Percentiles rank a stretch among this genome's conserved stretches.
Conservation (phyloP, 305 asterid species). For the Euphrasia arctica region DNA sequence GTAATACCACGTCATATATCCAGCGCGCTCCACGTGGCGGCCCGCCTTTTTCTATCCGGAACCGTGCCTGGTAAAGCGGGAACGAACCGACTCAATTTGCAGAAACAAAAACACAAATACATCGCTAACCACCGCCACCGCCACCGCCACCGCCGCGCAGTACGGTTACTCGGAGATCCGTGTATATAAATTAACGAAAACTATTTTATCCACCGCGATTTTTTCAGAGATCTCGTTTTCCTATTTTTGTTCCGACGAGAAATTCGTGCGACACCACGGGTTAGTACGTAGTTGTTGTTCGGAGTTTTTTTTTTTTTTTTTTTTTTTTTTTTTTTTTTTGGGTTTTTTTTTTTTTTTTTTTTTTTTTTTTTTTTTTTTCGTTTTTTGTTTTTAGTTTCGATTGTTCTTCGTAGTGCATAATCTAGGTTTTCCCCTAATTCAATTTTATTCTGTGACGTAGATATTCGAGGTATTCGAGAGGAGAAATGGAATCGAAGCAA, state of each 20-base stretch:
- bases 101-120: constrained; percentile 16
- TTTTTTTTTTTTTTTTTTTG: no score
- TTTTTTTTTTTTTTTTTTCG: no score
- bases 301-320: neutral
- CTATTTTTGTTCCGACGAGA: neutral
- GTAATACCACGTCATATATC: constrained; percentile 20
- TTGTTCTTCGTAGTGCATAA: neutral
- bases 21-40: constrained; percentile 26
- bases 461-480: neutral
- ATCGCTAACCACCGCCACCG: constrained; percentile 26
- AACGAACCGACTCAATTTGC: constrained; percentile 43
- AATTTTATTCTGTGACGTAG: constrained; percentile 1
- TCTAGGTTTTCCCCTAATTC: neutral
- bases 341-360: neutral
- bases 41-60: constrained; percentile 27
- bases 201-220: neutral
- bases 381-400: constrained; percentile 8
- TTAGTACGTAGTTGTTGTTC: neutral
- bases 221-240: neutral
- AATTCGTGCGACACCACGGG: neutral
- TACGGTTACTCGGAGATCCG: constrained; percentile 1
- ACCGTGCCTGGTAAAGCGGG: constrained; percentile 33
- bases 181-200: neutral
- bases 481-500: constrained; percentile 49
- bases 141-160: constrained; percentile 27